Percentiles rank a stretch among this genome's conserved stretches.
phyloP scores from a whole-genome alignment of 2,329 filamentous ascomycete genomes.

The Diaporthe citriasiana region DNA sequence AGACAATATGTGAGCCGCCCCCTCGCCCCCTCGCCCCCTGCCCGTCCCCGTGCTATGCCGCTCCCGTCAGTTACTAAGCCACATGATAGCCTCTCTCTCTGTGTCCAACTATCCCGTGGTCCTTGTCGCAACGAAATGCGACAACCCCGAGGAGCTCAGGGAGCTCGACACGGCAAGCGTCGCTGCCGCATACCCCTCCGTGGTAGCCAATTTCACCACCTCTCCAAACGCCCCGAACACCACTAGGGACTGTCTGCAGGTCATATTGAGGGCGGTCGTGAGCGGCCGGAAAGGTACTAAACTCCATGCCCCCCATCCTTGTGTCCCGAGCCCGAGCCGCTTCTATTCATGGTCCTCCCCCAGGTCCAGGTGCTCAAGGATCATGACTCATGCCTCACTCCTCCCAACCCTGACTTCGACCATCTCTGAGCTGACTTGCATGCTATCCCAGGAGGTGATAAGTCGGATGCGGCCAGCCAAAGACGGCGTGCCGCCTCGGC shows the following conservation, averaged over 20 bases:
- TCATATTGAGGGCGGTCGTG: slow-evolving; percentile 81
- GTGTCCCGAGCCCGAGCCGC: slow-evolving; percentile 37
- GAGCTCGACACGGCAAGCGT: slow-evolving; percentile 79
- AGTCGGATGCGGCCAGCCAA: slow-evolving; percentile 39
- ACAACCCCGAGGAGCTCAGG: slow-evolving; percentile 78
- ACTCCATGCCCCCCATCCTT: slow-evolving; percentile 4
- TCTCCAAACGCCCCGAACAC: slow-evolving; percentile 79
- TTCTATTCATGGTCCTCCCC: slow-evolving; percentile 26
- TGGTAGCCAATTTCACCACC: slow-evolving; percentile 80
- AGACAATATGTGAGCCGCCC: slow-evolving; percentile 80
- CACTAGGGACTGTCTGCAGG: slow-evolving; percentile 81
- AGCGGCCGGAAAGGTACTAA: slow-evolving; percentile 76
- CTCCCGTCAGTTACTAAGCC: slow-evolving; percentile 34
- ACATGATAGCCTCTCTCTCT: slow-evolving; percentile 75
- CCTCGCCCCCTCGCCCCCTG: neutral
- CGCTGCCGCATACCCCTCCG: slow-evolving; percentile 74
- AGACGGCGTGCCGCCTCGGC: slow-evolving; percentile 69
- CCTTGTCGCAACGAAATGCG: slow-evolving; percentile 92
- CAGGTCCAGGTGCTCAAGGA: neutral
- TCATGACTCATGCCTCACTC: slow-evolving; percentile 27
- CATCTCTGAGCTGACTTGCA: slow-evolving; percentile 20
- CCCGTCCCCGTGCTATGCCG: slow-evolving; percentile 1
- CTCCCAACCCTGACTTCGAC: neutral
- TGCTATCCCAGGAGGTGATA: slow-evolving; percentile 35
- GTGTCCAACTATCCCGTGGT: slow-evolving; percentile 82